These are phyloP conservation scores for Russula sp. DNA, from an alignment of 768 basidiomycete genomes.

Conservation along the genomic window DNA sequence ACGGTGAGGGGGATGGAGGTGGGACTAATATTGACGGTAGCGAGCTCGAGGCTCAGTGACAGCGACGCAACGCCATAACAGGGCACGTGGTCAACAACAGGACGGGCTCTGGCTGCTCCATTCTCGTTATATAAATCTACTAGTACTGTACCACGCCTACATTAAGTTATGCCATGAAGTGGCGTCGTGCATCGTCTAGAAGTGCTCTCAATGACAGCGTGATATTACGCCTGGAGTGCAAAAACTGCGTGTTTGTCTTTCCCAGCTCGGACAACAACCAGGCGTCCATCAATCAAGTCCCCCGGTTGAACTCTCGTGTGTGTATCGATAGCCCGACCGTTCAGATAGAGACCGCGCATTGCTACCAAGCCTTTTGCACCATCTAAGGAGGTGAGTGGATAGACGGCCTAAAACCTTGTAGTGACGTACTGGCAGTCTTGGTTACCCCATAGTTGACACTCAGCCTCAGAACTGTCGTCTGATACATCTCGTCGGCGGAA, in stretches of 20 bases:
- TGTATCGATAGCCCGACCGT: conserved; percentile 11
- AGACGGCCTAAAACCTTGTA: background rate
- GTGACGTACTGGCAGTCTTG: conserved; percentile 38
- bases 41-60: too few relatives aligned
- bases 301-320: background rate
- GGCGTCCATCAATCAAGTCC: conserved; percentile 19
- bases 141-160: too few relatives aligned
- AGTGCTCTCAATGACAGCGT: background rate
- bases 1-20: background rate
- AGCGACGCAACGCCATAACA: background rate
- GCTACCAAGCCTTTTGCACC: conserved; percentile 17
- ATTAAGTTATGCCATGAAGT: too few relatives aligned
- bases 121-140: too few relatives aligned
- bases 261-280: conserved; percentile 21
- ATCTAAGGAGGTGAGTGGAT: conserved; percentile 6
- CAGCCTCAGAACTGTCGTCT: conserved; percentile 51
- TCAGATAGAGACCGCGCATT: conserved; percentile 21
- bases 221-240: background rate
- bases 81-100: background rate
- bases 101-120: too few relatives aligned
- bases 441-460: conserved; percentile 46
- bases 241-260: conserved; percentile 21
- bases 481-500: conserved; percentile 44
- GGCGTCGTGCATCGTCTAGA: background rate
- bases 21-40: background rate